Percentiles rank a stretch among this genome's conserved stretches.
These are phyloP conservation scores for Leccinum arenicola DNA, from an alignment of 768 basidiomycete species.

Conservation along the genomic window DNA sequence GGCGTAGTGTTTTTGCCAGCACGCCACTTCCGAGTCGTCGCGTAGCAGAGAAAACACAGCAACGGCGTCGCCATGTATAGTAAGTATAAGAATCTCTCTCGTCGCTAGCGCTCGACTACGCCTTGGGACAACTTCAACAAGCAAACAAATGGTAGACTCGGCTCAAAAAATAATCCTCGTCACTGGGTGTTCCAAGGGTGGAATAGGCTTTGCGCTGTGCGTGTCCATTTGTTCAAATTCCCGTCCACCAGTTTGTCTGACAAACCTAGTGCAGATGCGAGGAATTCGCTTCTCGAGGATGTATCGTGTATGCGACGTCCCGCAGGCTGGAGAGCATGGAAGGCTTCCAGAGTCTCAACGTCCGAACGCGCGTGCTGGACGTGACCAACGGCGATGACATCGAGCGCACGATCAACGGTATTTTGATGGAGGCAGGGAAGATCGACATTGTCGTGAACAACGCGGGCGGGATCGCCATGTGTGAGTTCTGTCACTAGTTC, in stretches of 20 bases:
- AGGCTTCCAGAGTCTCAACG: slow-evolving; percentile 44
- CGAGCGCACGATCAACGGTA: slow-evolving; percentile 43
- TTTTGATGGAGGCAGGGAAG: slow-evolving; percentile 53
- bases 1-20: too few relatives aligned
- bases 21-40: too few relatives aligned
- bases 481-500: slow-evolving; percentile 29
- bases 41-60: too few relatives aligned
- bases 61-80: too few relatives aligned
- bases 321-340: slow-evolving; percentile 61
- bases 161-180: slow-evolving; percentile 50
- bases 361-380: slow-evolving; percentile 55
- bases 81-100: too few relatives aligned
- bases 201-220: slow-evolving; percentile 69
- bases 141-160: not conserved
- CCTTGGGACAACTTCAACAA: not conserved
- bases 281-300: slow-evolving; percentile 62
- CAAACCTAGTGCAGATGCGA: slow-evolving; percentile 49
- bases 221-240: slow-evolving; percentile 2
- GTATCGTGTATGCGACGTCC: slow-evolving; percentile 76
- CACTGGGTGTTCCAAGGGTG: slow-evolving; percentile 73
- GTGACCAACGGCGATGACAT: slow-evolving; percentile 62
- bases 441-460: slow-evolving; percentile 81
- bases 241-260: not conserved
- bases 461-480: slow-evolving; percentile 52
- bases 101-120: too few relatives aligned